A percentile compares a stretch with the other conserved stretches of the same genome.
Evolutionary conservation across 306 rosid genomes (phyloP).

Genomic region (Erythrophleum fordii): DNA sequence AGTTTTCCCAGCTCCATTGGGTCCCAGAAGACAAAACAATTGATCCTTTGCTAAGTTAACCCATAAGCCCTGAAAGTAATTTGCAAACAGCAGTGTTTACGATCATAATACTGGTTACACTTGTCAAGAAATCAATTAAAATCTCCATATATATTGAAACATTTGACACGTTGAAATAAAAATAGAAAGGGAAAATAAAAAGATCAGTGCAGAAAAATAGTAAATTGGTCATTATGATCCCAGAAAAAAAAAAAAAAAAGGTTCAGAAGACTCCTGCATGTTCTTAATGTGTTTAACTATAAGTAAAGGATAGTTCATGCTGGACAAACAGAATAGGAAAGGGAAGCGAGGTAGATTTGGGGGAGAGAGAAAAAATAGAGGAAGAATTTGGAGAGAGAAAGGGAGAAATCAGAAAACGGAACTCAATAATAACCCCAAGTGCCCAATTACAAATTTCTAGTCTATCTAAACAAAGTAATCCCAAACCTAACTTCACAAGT

Average conservation of each 20-base stretch:
- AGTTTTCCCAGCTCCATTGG: slow-evolving; percentile 97
- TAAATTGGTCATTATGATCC: not conserved
- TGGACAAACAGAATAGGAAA: not conserved
- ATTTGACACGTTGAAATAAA: not conserved
- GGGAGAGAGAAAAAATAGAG: not conserved
- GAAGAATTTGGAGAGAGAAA: not conserved
- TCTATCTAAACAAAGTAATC: not conserved
- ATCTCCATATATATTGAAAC: slow-evolving; percentile 15
- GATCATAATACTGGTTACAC: slow-evolving; percentile 11
- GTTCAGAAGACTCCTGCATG: slow-evolving; percentile 9
- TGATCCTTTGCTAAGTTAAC: slow-evolving; percentile 82
- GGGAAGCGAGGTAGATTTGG: not conserved
- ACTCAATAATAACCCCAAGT: not conserved
- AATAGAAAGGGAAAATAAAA: not conserved
- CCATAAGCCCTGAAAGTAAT: slow-evolving; percentile 80
- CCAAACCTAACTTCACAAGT: not conserved
- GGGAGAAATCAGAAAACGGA: not conserved
- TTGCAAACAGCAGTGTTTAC: slow-evolving; percentile 32
- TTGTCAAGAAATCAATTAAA: not conserved
- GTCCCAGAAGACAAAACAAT: slow-evolving; percentile 90
- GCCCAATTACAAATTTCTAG: not conserved
- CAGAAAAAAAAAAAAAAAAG: slow-evolving; percentile 7
- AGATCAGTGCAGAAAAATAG: not conserved
- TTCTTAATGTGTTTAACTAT: not conserved
- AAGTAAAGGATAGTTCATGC: slow-evolving; percentile 18